Conservation (phyloP, 2,329 filamentous ascomycete species). For the Hortaea werneckii region DNA sequence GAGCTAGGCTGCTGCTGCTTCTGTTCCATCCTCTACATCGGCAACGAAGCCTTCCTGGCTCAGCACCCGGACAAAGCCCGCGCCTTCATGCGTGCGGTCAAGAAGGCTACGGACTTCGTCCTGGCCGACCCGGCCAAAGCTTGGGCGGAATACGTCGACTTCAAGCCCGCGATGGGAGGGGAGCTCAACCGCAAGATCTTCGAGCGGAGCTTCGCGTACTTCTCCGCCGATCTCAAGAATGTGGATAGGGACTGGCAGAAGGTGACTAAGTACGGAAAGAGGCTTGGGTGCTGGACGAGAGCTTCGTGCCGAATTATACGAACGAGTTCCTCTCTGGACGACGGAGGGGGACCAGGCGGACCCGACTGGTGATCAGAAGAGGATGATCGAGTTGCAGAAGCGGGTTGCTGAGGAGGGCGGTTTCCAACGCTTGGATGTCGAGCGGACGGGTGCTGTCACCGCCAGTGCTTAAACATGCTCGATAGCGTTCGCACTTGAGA, state of each 20-base stretch:
- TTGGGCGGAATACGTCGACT: conserved; percentile 59
- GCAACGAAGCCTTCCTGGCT: conserved; percentile 60
- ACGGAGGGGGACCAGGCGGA: conserved; percentile 56
- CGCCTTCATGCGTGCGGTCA: conserved; percentile 62
- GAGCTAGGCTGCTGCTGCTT: conserved; percentile 77
- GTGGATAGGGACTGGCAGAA: conserved; percentile 66
- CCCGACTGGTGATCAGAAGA: conserved; percentile 63
- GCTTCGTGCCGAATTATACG: conserved; percentile 63
- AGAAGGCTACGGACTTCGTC: conserved; percentile 64
- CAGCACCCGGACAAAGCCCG: conserved; percentile 55
- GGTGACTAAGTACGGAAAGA: conserved; percentile 67
- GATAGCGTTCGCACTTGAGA: too few relatives aligned
- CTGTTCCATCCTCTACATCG: conserved; percentile 72
- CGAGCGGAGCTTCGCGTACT: conserved; percentile 68
- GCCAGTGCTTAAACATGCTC: neutral
- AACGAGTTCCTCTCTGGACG: conserved; percentile 53
- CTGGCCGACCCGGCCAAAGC: conserved; percentile 52
- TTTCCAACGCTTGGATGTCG: conserved; percentile 42
- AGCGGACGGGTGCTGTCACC: conserved; percentile 2
- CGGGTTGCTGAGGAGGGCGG: conserved; percentile 55
- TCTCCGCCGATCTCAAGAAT: conserved; percentile 65
- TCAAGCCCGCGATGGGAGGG: conserved; percentile 62
- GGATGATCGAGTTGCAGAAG: conserved; percentile 59
- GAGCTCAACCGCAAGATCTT: conserved; percentile 67
- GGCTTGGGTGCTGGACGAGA: conserved; percentile 56